Evolutionary conservation across 768 basidiomycete genomes (phyloP).

Genomic region (Lentinula boryana): DNA sequence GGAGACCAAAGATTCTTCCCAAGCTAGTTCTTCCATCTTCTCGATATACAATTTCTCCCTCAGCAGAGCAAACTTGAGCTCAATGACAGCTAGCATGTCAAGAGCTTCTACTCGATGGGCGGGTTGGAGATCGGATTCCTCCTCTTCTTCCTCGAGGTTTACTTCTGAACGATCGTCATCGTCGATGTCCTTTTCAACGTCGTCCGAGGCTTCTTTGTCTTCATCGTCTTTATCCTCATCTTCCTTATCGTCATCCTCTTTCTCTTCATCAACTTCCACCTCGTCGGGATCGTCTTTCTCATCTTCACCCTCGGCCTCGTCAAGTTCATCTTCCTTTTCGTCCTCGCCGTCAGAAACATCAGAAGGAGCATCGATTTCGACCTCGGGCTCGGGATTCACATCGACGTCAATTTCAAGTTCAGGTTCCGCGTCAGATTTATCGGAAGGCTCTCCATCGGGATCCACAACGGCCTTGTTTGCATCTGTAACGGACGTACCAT

Average conservation of each 20-base stretch:
- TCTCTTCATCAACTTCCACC: slow-evolving; percentile 22
- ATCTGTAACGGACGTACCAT: not conserved
- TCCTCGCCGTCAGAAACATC: slow-evolving; percentile 17
- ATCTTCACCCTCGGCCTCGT: slow-evolving; percentile 11
- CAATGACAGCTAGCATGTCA: slow-evolving; percentile 82
- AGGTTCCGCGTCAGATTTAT: not conserved
- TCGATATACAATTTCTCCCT: slow-evolving; percentile 88
- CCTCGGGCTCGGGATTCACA: not conserved
- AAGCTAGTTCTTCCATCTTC: slow-evolving; percentile 86
- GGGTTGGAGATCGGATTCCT: slow-evolving; percentile 60
- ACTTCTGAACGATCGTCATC: slow-evolving; percentile 13
- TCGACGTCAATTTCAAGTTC: not conserved
- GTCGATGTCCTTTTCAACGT: slow-evolving; percentile 4
- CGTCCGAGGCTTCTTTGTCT: slow-evolving; percentile 11
- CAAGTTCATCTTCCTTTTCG: slow-evolving; percentile 12
- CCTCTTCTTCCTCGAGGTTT: slow-evolving; percentile 6
- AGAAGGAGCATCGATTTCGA: not conserved
- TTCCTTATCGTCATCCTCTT: not conserved
- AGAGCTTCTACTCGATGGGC: slow-evolving; percentile 84
- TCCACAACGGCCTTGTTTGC: not conserved
- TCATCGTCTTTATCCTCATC: slow-evolving; percentile 23
- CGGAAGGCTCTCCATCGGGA: not conserved
- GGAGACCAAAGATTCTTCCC: slow-evolving; percentile 79
- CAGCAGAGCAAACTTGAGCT: slow-evolving; percentile 86
- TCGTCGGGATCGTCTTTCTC: slow-evolving; percentile 14